Percentiles rank a stretch among this genome's conserved stretches.
Conservation (phyloP, 306 rosid species). For the Glycyrrhiza uralensis region DNA sequence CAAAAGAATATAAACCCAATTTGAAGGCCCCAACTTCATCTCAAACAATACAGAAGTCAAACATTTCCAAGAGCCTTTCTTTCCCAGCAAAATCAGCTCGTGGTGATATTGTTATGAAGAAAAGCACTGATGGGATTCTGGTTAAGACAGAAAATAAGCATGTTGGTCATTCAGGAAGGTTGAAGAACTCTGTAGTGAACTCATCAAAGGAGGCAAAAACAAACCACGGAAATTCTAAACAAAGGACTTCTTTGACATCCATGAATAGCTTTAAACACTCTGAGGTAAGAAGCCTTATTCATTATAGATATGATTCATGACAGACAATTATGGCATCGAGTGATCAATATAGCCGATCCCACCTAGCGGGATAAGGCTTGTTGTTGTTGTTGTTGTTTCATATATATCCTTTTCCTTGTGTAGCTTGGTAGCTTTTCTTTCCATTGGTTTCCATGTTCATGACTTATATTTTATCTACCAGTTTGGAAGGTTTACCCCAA, state of each 20-base stretch:
- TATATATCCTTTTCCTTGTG: constrained; percentile 9
- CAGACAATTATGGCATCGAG: no score
- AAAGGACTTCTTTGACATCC: constrained; percentile 47
- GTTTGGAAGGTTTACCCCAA: constrained; percentile 48
- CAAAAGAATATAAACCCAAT: constrained; percentile 60
- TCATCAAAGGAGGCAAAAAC: constrained; percentile 49
- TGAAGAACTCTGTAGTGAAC: constrained; percentile 40
- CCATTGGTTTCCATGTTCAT: constrained; percentile 18
- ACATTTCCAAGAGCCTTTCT: constrained; percentile 73
- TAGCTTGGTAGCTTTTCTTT: not conserved
- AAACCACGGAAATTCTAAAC: constrained; percentile 34
- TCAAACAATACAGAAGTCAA: constrained; percentile 43
- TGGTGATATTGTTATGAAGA: constrained; percentile 58
- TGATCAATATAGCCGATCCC: no score
- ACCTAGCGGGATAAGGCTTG: no score
- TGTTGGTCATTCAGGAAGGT: constrained; percentile 38
- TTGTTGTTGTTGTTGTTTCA: no score
- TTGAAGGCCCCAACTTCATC: constrained; percentile 41
- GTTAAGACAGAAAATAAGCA: constrained; percentile 43
- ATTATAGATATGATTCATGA: no score
- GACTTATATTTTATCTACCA: constrained; percentile 23
- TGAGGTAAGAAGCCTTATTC: constrained; percentile 46
- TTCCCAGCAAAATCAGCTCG: constrained; percentile 60
- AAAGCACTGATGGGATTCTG: constrained; percentile 53
- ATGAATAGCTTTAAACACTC: constrained; percentile 35